phyloP scores from a whole-genome alignment of 2,329 filamentous ascomycete genomes.

The Tolypocladium guangdongense region DNA sequence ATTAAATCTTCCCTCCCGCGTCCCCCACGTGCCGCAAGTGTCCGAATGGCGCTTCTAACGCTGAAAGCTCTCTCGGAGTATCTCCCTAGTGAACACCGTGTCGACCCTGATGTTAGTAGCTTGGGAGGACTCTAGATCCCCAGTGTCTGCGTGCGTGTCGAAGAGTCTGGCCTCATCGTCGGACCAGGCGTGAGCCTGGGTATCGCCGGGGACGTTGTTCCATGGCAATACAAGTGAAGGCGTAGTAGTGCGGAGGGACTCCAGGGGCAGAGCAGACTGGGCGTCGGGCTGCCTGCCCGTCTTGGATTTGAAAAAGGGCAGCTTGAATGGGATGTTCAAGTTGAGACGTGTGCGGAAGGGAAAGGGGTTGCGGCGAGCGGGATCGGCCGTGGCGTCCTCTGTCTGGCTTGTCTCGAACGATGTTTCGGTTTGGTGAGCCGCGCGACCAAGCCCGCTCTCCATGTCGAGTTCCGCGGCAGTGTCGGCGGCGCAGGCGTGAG shows the following conservation, averaged over 20 bases:
- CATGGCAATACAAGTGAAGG: background rate
- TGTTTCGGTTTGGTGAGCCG: background rate
- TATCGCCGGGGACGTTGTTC: background rate
- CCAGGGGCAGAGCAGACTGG: background rate
- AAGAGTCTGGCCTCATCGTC: background rate
- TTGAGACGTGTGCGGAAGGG: constrained; percentile 22
- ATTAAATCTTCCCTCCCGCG: background rate
- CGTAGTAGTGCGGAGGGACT: background rate
- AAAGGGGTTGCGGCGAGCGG: constrained; percentile 16
- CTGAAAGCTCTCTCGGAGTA: background rate
- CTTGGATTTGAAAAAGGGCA: constrained; percentile 8
- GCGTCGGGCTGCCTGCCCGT: background rate
- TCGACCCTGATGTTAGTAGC: background rate
- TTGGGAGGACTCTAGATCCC: background rate
- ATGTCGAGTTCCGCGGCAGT: background rate
- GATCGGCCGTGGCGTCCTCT: background rate
- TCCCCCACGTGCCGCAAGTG: background rate
- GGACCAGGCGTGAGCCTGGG: background rate
- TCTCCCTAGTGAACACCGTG: background rate
- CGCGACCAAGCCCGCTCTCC: background rate
- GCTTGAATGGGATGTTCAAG: constrained; percentile 12
- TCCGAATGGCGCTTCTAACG: background rate
- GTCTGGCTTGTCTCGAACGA: background rate
- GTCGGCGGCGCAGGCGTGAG: background rate
- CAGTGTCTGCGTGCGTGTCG: background rate